Evolutionary conservation across 2,329 filamentous ascomycete species (phyloP), one percentile per base, ranked within the genome.

Genomic region (Rhinocladiella similis): DNA sequence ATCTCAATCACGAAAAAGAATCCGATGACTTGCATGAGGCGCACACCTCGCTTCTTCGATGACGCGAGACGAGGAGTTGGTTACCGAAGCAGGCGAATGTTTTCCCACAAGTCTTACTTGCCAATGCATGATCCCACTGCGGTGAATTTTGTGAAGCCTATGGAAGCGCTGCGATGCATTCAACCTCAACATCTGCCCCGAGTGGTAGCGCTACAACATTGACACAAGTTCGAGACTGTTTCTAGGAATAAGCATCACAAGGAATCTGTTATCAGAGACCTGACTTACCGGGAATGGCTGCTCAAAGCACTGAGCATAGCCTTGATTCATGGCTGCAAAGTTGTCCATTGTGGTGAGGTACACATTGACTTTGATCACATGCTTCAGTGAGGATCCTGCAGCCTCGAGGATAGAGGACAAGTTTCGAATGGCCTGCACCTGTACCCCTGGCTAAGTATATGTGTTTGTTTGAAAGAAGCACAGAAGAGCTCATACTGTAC

Each of bases 351-450:
- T 50, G 1, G 60, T 50, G 7, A 59, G 19, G 47, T 58, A 63
- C 19, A 63, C 60, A 5, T 46, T 63, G 13, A 61, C 55, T 35
- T 63, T 61, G 43, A 61, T 50, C 7, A 57, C 59, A 10, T 56
- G 55, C 16, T 14, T 42, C 27, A 63, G n/a, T 19, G 46, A 27
- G 27, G 47, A 56, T 9, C 50, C 56, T 2, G 46, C 58, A 4
- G 46, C 49, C 2, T 50, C 38, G 6, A 59, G 50, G 14, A 63
- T 29, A 3, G 43, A n/a, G 12, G 50, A 47, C 9, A 63, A 47
- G 14, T 61, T 63, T 3, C 27, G 25, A 10, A 52, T 29, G 18
- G 47, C 50, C 54, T 51, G 53, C 1, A 51, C 49, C 45, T 47
- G 14, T 5, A 42, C 16, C 12, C 3, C 18, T 14, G 45, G 6